A percentile compares a stretch with the other conserved stretches of the same genome.
Evolutionary conservation across 116 monocot species (phyloP).

Genomic region (Papilionanthe hybrid): DNA sequence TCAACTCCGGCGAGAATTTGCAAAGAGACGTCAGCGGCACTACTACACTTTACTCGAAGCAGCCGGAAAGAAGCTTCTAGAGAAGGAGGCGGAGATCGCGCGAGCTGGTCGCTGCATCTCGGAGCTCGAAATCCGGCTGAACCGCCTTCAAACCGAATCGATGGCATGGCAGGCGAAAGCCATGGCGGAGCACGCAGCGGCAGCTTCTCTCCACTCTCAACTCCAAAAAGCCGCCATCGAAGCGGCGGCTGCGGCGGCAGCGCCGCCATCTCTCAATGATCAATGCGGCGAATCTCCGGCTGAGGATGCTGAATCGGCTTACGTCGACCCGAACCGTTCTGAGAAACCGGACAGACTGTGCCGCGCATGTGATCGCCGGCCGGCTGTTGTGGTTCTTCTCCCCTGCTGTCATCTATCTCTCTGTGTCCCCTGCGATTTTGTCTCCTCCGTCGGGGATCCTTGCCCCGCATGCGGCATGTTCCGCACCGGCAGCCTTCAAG

Average conservation of each 20-base stretch:
- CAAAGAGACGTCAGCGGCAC: constrained; percentile 29
- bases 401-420: constrained; percentile 68
- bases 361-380: constrained; percentile 29
- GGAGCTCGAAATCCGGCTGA: constrained; percentile 42
- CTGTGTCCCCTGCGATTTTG: constrained; percentile 46
- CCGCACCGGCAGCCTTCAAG: constrained; percentile 51
- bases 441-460: constrained; percentile 14
- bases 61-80: constrained; percentile 19
- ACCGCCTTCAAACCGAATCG: constrained; percentile 35
- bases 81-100: constrained; percentile 46
- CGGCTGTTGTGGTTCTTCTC: constrained; percentile 49
- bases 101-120: constrained; percentile 18
- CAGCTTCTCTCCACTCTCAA: constrained; percentile 39
- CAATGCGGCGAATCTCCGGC: constrained; percentile 20
- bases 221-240: constrained; percentile 35
- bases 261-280: not conserved
- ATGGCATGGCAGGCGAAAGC: constrained; percentile 53
- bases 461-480: constrained; percentile 54
- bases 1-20: constrained; percentile 32
- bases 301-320: constrained; percentile 55
- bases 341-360: constrained; percentile 17
- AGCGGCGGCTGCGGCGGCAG: not conserved
- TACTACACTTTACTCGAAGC: constrained; percentile 22
- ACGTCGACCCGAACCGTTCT: constrained; percentile 40
- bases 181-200: constrained; percentile 33